A percentile compares a stretch with the other conserved stretches of the same genome.
Conservation (phyloP, 75 land plant species). For the Selaginella moellendorffii region DNA sequence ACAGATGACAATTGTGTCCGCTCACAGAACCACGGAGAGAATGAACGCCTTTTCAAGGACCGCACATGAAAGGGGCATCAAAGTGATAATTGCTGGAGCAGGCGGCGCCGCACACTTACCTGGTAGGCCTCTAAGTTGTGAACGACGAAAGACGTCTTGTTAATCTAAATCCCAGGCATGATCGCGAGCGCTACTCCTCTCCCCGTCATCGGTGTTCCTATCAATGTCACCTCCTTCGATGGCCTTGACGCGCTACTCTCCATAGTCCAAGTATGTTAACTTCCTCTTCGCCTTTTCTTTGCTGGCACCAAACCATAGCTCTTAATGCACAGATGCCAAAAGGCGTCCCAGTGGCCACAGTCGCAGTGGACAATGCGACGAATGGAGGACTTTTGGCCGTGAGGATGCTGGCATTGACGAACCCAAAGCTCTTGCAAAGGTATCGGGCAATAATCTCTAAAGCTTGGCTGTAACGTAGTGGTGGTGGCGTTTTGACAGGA, state of each 20-base stretch:
- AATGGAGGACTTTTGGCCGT: slow-evolving; percentile 84
- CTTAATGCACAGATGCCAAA: slow-evolving; percentile 69
- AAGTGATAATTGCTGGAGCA: slow-evolving; percentile 90
- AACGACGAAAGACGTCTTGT: not conserved
- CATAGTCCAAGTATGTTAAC: slow-evolving; percentile 59
- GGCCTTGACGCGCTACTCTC: slow-evolving; percentile 85
- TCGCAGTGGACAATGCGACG: slow-evolving; percentile 78
- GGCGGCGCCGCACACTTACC: slow-evolving; percentile 99
- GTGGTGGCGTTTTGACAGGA: slow-evolving; percentile 18
- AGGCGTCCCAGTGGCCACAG: slow-evolving; percentile 94
- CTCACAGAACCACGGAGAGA: slow-evolving; percentile 82
- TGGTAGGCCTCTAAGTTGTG: slow-evolving; percentile 29
- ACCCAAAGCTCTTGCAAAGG: slow-evolving; percentile 39
- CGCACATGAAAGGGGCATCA: slow-evolving; percentile 60
- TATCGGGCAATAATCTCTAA: slow-evolving; percentile 3
- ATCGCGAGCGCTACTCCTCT: slow-evolving; percentile 86
- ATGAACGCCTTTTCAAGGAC: slow-evolving; percentile 66
- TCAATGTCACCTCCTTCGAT: slow-evolving; percentile 57
- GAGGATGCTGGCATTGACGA: slow-evolving; percentile 40
- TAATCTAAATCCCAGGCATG: slow-evolving; percentile 42
- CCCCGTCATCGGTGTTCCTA: slow-evolving; percentile 94
- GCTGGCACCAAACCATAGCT: too few relatives aligned
- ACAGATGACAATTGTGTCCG: slow-evolving; percentile 76
- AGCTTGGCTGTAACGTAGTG: not conserved
- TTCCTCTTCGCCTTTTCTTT: too few relatives aligned